Percentiles rank a stretch among this genome's conserved stretches.
Conservation (phyloP, 2,329 filamentous ascomycete species). For the Cadophora sp. region DNA sequence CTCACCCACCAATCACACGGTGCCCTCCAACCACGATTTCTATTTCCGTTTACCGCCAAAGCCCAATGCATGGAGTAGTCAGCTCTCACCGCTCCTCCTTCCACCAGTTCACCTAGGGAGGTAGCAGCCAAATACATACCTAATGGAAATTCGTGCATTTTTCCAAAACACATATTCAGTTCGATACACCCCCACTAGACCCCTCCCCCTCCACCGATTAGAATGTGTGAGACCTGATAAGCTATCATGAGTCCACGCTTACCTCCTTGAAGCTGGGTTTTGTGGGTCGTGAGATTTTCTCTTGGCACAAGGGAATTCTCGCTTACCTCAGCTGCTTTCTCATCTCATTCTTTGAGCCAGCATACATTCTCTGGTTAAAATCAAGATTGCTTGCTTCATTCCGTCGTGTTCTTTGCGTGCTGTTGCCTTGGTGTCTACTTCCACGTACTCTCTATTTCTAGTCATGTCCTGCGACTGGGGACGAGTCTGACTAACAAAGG, state of each 20-base stretch:
- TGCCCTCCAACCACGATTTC: constrained; percentile 18
- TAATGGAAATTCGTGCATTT: neutral
- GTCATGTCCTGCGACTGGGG: too few species aligned
- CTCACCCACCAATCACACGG: constrained; percentile 14
- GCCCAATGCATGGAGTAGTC: neutral
- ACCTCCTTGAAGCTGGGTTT: neutral
- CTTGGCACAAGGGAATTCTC: neutral
- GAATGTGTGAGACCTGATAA: constrained; percentile 27
- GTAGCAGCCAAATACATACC: neutral
- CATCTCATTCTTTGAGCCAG: neutral
- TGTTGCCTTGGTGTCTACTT: too few species aligned
- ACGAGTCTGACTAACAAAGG: too few species aligned
- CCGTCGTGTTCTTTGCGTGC: too few species aligned
- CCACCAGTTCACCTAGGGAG: too few species aligned
- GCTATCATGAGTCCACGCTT: constrained; percentile 31
- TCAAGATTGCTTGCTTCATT: too few species aligned
- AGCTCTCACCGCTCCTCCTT: constrained; percentile 18
- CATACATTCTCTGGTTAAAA: too few species aligned
- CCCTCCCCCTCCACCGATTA: constrained; percentile 27
- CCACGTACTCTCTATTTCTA: too few species aligned
- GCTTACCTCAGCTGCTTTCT: neutral
- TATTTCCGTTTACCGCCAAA: constrained; percentile 29
- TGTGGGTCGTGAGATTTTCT: neutral
- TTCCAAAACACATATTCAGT: neutral
- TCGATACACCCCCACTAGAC: constrained; percentile 23